A percentile compares a stretch with the other conserved stretches of the same genome.
phyloP scores from a whole-genome alignment of 306 rosid species.

The Malus sylvestris region DNA sequence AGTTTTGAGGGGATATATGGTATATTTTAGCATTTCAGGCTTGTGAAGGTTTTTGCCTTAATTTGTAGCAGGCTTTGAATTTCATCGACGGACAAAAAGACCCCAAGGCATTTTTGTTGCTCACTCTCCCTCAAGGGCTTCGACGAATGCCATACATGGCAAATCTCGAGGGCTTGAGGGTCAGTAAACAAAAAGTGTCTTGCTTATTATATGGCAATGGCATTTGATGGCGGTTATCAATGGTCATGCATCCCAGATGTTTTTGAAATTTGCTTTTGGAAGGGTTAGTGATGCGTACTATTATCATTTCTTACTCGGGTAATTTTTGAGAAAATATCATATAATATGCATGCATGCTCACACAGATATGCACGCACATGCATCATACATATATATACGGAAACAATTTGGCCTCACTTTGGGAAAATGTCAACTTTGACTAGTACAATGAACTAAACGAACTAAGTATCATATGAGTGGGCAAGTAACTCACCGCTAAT shows the following conservation, averaged over 20 bases:
- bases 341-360: neutral
- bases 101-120: neutral
- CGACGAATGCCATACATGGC: neutral
- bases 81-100: neutral
- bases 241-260: neutral
- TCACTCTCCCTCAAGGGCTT: constrained; percentile 22
- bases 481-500: too few relatives aligned
- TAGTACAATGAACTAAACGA: too few relatives aligned
- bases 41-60: neutral
- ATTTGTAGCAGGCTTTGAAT: neutral
- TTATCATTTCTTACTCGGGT: neutral
- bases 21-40: neutral
- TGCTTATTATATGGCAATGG: neutral
- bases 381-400: neutral
- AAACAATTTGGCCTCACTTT: too few relatives aligned
- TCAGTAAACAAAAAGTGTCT: neutral
- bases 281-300: neutral
- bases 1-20: neutral
- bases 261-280: neutral
- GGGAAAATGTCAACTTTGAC: too few relatives aligned
- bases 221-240: neutral
- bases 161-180: neutral
- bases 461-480: too few relatives aligned
- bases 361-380: neutral
- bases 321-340: too few relatives aligned